Base-by-base conservation (phyloP, 2,329 filamentous ascomycete genomes). In the Dothideomycetes sp. region DNA sequence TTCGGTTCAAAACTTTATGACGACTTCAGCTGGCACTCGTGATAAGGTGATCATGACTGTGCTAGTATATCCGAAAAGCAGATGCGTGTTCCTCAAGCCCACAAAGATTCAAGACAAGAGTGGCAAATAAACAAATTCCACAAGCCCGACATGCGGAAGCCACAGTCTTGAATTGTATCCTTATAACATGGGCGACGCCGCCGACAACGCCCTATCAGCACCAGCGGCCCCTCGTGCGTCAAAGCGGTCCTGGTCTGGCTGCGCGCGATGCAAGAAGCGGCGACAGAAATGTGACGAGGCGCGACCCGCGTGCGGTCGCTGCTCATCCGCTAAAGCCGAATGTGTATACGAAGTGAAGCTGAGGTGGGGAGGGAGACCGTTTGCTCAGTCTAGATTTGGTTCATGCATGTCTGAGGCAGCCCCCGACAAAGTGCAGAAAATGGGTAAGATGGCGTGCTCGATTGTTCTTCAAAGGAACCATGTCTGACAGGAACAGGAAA, bases 301-400 rank as follows among this genome's bases (percentile, higher is more conserved):
- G 8, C 29, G 32, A 32, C 41, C 41, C 8, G 36, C 19, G n/a
- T 43, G 41, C 19, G 31, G 31, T 5, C 29, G 41, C 5, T 43
- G 41, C 29, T n/a, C 19, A 10, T 17, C 22, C 3, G 41, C 36
- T 12, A 14, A 29, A 35, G 33, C 15, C 2, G 36, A 36, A 32
- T 43, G 41, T 19, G 29, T 36, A 10, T 43, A 43, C 34, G 41
- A 43, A 10, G 41, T 39, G 24, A 43, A 43, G 24, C 29, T 43
- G 2, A 7, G 41, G 15, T 43, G 41, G 41, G 41, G 41, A 27
- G 41, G 41, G 17, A 38, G 41, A 39, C 29, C 41, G 8, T 43
- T 43, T 17, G 30, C 34, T 19, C 36, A 39, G 19, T 43, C 41
- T 4, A 30, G 41, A 5, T 43, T 43, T 27, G 41, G 41, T 11